These are phyloP conservation scores for Exophiala calicioides DNA, from an alignment of 2,329 filamentous ascomycete genomes.

Conservation along the genomic window DNA sequence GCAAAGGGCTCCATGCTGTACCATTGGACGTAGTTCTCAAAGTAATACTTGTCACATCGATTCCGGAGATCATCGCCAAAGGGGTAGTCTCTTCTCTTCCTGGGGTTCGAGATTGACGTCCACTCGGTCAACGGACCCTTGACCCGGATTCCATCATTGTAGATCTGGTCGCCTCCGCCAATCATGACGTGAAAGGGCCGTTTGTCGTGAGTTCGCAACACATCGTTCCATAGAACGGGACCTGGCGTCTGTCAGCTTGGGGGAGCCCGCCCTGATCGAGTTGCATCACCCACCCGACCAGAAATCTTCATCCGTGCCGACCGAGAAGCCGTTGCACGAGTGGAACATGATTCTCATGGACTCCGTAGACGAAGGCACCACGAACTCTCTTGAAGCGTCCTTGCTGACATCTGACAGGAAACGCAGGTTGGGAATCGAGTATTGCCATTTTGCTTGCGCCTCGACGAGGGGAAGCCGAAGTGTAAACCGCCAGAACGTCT, in stretches of 20 bases:
- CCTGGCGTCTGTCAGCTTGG: slow-evolving; percentile 38
- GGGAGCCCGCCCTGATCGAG: neutral
- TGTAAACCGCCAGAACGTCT: slow-evolving; percentile 62
- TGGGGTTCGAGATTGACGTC: slow-evolving; percentile 62
- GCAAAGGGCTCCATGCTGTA: slow-evolving; percentile 69
- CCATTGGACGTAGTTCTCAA: slow-evolving; percentile 62
- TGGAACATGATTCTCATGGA: slow-evolving; percentile 72
- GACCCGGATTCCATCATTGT: slow-evolving; percentile 78
- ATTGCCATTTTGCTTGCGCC: slow-evolving; percentile 77
- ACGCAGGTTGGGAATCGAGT: slow-evolving; percentile 67
- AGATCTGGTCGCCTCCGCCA: slow-evolving; percentile 86
- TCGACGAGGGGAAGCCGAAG: slow-evolving; percentile 65
- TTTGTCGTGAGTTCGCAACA: slow-evolving; percentile 60
- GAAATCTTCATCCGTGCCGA: slow-evolving; percentile 63
- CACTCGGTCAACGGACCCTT: slow-evolving; percentile 72
- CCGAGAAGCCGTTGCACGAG: slow-evolving; percentile 68
- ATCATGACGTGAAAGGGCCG: slow-evolving; percentile 70
- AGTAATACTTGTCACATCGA: slow-evolving; percentile 64
- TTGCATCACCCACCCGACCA: slow-evolving; percentile 47
- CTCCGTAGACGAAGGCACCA: slow-evolving; percentile 59
- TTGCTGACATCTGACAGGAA: slow-evolving; percentile 58
- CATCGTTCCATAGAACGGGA: slow-evolving; percentile 65
- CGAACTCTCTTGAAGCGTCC: slow-evolving; percentile 53
- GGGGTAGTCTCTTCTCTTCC: slow-evolving; percentile 59
- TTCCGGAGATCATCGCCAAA: slow-evolving; percentile 66